Evolutionary conservation across 345 rosid species (phyloP).

Genomic region (Cardamine resedifolia): DNA sequence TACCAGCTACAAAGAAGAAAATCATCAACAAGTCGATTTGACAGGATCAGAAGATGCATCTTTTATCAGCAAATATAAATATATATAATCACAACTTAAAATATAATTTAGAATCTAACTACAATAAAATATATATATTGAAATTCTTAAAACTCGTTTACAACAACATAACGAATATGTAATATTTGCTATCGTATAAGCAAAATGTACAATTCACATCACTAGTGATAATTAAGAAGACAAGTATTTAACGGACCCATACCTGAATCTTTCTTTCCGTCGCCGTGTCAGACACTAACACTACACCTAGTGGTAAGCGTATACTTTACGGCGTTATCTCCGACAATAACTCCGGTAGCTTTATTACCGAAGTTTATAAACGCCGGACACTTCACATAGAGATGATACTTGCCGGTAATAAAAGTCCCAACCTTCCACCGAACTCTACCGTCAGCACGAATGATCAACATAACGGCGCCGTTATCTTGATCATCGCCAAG

Average conservation of each 20-base stretch:
- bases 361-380: slow-evolving; percentile 48
- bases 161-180: slow-evolving; percentile 21
- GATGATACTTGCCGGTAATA: slow-evolving; percentile 58
- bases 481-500: slow-evolving; percentile 51
- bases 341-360: slow-evolving; percentile 50
- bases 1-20: slow-evolving; percentile 2
- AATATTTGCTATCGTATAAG: slow-evolving; percentile 35
- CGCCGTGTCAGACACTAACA: slow-evolving; percentile 57
- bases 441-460: slow-evolving; percentile 79
- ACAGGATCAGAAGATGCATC: slow-evolving; percentile 26
- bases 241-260: slow-evolving; percentile 7
- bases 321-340: slow-evolving; percentile 72
- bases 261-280: slow-evolving; percentile 10
- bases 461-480: slow-evolving; percentile 45
- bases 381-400: slow-evolving; percentile 63
- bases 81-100: not conserved
- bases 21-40: slow-evolving; percentile 32
- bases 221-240: not conserved
- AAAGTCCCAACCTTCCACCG: slow-evolving; percentile 78
- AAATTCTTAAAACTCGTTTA: slow-evolving; percentile 18
- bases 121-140: slow-evolving; percentile 5
- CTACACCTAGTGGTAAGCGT: slow-evolving; percentile 53
- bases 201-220: slow-evolving; percentile 37
- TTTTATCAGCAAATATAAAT: slow-evolving; percentile 12
- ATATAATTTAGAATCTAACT: slow-evolving; percentile 1